Evolutionary conservation across 2,329 filamentous ascomycete genomes (phyloP).

Genomic region (Claviceps quebecensis): DNA sequence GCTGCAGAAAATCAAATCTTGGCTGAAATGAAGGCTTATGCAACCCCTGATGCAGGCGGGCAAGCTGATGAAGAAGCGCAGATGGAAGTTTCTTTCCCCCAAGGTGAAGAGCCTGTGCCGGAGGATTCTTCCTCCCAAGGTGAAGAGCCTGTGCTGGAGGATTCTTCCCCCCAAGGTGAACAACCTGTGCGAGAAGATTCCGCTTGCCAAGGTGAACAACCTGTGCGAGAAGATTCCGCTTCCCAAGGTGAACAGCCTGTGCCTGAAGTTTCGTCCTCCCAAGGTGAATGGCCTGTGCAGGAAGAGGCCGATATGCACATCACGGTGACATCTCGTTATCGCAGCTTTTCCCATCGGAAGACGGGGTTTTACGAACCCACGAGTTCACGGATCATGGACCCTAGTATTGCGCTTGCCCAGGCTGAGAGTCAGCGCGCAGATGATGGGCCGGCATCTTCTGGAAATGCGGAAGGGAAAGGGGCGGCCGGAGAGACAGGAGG

Average conservation of each 20-base stretch:
- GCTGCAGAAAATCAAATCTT: constrained; percentile 13
- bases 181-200: too few species aligned
- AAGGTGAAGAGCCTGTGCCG: background rate
- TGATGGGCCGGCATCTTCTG: background rate
- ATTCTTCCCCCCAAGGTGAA: too few species aligned
- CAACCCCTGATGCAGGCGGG: constrained; percentile 3
- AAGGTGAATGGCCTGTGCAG: constrained; percentile 1
- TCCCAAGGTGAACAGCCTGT: background rate
- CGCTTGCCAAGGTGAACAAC: too few species aligned
- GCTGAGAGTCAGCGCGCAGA: background rate
- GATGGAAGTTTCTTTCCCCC: background rate
- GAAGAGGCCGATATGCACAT: constrained; percentile 14
- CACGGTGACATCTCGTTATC: constrained; percentile 15
- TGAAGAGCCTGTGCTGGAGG: background rate
- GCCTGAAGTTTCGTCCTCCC: background rate
- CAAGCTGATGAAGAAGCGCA: background rate
- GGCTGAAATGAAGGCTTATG: constrained; percentile 8
- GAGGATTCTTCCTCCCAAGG: background rate
- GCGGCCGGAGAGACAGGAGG: too few species aligned
- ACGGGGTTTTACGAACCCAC: constrained; percentile 11
- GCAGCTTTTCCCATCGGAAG: constrained; percentile 15
- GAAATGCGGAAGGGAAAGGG: background rate
- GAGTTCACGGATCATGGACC: constrained; percentile 13
- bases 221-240: too few species aligned
- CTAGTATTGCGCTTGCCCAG: constrained; percentile 17